These are phyloP conservation scores for Volvox africanus DNA, from an alignment of 139 green algal species.

Conservation along the genomic window DNA sequence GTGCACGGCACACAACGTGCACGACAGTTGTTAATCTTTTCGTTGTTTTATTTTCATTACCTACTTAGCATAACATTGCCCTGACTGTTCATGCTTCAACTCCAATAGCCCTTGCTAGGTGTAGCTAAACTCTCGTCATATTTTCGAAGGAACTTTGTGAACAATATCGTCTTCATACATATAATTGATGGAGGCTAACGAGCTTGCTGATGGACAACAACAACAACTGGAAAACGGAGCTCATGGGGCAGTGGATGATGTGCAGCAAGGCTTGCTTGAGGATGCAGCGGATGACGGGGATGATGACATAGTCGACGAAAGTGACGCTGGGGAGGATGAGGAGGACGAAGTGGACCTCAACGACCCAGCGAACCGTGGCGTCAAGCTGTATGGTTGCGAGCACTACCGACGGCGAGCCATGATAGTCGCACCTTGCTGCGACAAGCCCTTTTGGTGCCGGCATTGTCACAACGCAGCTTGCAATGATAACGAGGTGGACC, in stretches of 20 bases:
- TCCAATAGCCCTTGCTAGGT: too few species aligned
- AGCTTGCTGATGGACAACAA: background rate
- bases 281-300: background rate
- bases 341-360: background rate
- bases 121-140: too few species aligned
- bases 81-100: too few species aligned
- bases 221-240: background rate
- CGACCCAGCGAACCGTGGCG: background rate
- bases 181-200: background rate
- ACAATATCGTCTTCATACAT: too few species aligned
- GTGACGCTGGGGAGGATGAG: background rate
- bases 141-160: too few species aligned
- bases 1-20: background rate
- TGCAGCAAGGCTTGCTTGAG: background rate
- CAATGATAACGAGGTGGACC: constrained; percentile 63
- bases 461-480: constrained; percentile 93
- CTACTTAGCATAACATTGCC: too few species aligned
- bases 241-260: background rate
- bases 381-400: constrained; percentile 69
- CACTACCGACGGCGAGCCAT: constrained; percentile 87
- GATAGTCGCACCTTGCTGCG: constrained; percentile 90
- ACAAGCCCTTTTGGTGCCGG: constrained; percentile 81
- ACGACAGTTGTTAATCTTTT: background rate
- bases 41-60: background rate
- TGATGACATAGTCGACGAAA: background rate